A percentile compares a stretch with the other conserved stretches of the same genome.
Conservation (phyloP, 1,139 yeast species). For the Wickerhamomyces sp. region DNA sequence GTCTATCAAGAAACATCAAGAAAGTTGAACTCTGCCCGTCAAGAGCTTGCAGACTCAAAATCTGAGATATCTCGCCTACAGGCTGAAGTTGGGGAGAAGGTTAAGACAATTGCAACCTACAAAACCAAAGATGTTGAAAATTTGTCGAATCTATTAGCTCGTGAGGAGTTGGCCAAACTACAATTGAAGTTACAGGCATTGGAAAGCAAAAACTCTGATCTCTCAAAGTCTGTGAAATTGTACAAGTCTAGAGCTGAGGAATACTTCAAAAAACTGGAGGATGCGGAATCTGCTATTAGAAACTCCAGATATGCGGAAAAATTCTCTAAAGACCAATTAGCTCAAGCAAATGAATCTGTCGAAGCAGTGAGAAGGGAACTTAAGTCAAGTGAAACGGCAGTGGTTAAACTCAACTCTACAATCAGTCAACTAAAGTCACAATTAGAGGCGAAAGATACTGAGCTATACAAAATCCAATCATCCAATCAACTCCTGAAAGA, state of each 20-base stretch:
- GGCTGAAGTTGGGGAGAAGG: slow-evolving; percentile 26
- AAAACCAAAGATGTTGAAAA: slow-evolving; percentile 14
- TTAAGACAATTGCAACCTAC: slow-evolving; percentile 19
- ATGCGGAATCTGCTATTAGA: slow-evolving; percentile 70
- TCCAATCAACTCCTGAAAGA: slow-evolving; percentile 40
- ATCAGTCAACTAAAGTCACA: slow-evolving; percentile 52
- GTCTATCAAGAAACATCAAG: slow-evolving; percentile 54
- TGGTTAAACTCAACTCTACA: slow-evolving; percentile 52
- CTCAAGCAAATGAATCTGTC: slow-evolving; percentile 49
- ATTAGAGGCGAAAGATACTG: slow-evolving; percentile 54
- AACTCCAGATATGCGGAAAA: slow-evolving; percentile 60
- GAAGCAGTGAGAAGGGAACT: slow-evolving; percentile 54
- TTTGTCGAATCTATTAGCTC: slow-evolving; percentile 18
- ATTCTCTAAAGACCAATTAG: slow-evolving; percentile 48
- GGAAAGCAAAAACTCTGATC: slow-evolving; percentile 44
- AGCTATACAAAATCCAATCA: slow-evolving; percentile 47
- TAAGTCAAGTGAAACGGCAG: slow-evolving; percentile 50
- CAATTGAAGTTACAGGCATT: slow-evolving; percentile 52
- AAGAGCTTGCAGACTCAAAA: slow-evolving; percentile 45
- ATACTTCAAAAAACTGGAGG: slow-evolving; percentile 67
- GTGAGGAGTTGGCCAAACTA: slow-evolving; percentile 25
- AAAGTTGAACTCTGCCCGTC: slow-evolving; percentile 45
- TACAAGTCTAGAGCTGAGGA: slow-evolving; percentile 74
- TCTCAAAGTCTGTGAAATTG: slow-evolving; percentile 49
- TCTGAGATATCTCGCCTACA: slow-evolving; percentile 48